These are phyloP conservation scores for Neurospora sp. DNA, from an alignment of 495 filamentous ascomycete species.

Conservation along the genomic window DNA sequence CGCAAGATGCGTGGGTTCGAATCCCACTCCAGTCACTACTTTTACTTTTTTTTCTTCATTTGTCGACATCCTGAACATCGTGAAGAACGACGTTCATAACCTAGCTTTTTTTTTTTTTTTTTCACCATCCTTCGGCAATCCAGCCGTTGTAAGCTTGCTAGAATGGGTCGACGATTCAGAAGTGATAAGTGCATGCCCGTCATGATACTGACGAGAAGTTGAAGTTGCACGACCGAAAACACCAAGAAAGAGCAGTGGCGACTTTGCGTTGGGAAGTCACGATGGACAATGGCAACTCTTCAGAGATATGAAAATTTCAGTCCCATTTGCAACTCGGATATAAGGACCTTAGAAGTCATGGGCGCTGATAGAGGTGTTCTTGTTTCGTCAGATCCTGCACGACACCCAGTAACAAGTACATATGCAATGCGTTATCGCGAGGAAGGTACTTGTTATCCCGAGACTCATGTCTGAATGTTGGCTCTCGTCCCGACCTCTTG, in stretches of 20 bases:
- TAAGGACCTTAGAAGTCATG: not conserved
- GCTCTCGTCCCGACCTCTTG: not conserved
- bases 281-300: not conserved
- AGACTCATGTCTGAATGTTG: not conserved
- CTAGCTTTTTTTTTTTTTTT: not conserved
- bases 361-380: not conserved
- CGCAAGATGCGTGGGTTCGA: constrained; percentile 2
- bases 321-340: not conserved
- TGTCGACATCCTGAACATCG: not conserved
- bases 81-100: not conserved
- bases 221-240: not conserved
- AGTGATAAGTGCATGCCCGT: not conserved
- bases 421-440: not conserved
- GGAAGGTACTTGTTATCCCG: not conserved
- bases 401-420: not conserved
- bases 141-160: not conserved
- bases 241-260: not conserved
- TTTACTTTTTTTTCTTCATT: not conserved
- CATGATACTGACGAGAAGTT: not conserved
- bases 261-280: not conserved
- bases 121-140: not conserved
- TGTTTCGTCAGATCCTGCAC: not conserved
- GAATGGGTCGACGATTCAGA: not conserved
- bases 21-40: constrained; percentile 1
- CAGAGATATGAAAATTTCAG: not conserved